phyloP scores from a whole-genome alignment of 768 basidiomycete genomes.

The Trametopsis cervina region DNA sequence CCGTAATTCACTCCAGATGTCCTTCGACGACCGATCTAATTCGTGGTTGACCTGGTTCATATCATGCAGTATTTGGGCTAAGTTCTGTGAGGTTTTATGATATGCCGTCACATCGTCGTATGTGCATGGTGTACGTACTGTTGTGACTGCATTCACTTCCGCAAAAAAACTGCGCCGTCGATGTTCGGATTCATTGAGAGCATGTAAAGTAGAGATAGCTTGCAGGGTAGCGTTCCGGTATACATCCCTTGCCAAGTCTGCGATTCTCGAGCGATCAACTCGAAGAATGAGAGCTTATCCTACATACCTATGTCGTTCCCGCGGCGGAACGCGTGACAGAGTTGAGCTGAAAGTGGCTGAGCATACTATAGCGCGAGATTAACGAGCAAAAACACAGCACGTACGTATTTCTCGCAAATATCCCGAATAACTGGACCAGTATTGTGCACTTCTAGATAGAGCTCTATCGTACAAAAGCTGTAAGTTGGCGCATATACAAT shows the following conservation, averaged over 20 bases:
- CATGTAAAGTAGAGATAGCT: slow-evolving; percentile 42
- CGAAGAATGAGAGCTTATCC: background rate
- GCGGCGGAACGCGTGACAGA: slow-evolving; percentile 66
- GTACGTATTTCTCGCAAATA: slow-evolving; percentile 73
- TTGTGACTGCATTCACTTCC: slow-evolving; percentile 21
- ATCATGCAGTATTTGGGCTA: background rate
- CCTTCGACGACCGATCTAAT: background rate
- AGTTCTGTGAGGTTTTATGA: background rate
- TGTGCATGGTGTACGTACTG: slow-evolving; percentile 9
- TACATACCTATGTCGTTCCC: slow-evolving; percentile 68
- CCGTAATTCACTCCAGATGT: background rate
- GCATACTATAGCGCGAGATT: background rate
- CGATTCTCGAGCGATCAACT: background rate
- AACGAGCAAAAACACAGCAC: slow-evolving; percentile 23
- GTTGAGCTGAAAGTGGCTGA: slow-evolving; percentile 45
- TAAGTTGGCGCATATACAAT: slow-evolving; percentile 6
- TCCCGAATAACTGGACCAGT: slow-evolving; percentile 83
- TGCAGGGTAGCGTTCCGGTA: slow-evolving; percentile 62
- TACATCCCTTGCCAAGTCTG: slow-evolving; percentile 58
- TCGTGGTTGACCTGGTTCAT: background rate
- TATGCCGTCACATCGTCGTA: background rate
- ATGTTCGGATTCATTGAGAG: slow-evolving; percentile 40
- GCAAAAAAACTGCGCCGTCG: slow-evolving; percentile 21
- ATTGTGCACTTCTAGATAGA: slow-evolving; percentile 69
- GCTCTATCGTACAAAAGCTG: slow-evolving; percentile 37